These are phyloP conservation scores for Paramecium sexaurelia DNA, from an alignment of 73 alveolate genomes.

Conservation along the genomic window DNA sequence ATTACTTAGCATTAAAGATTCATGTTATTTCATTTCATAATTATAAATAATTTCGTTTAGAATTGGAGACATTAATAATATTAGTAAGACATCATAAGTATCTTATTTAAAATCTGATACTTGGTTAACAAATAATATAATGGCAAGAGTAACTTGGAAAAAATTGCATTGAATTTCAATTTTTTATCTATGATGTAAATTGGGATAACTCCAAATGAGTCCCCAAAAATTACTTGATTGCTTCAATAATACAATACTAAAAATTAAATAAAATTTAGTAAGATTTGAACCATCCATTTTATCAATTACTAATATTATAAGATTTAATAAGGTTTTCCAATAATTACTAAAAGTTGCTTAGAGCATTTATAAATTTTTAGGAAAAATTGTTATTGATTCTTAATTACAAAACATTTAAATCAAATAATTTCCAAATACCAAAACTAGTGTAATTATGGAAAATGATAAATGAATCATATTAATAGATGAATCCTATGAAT, in stretches of 20 bases:
- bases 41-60: neutral
- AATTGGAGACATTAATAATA: neutral
- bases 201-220: neutral
- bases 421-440: neutral
- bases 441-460: neutral
- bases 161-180: neutral
- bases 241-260: neutral
- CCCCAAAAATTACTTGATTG: neutral
- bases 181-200: neutral
- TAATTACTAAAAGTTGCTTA: neutral
- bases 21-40: neutral
- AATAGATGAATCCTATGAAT: neutral
- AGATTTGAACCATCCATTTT: neutral
- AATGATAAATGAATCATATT: neutral
- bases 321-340: neutral
- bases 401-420: neutral
- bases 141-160: neutral
- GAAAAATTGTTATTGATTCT: neutral
- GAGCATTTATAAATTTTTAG: neutral
- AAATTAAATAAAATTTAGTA: neutral
- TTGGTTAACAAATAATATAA: neutral
- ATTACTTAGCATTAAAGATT: neutral
- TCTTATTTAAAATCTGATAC: neutral
- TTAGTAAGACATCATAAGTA: neutral
- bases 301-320: neutral